A percentile compares a stretch with the other conserved stretches of the same genome.
Evolutionary conservation across 2,329 filamentous ascomycete species (phyloP).

Genomic region (Sarocladium oryzae): DNA sequence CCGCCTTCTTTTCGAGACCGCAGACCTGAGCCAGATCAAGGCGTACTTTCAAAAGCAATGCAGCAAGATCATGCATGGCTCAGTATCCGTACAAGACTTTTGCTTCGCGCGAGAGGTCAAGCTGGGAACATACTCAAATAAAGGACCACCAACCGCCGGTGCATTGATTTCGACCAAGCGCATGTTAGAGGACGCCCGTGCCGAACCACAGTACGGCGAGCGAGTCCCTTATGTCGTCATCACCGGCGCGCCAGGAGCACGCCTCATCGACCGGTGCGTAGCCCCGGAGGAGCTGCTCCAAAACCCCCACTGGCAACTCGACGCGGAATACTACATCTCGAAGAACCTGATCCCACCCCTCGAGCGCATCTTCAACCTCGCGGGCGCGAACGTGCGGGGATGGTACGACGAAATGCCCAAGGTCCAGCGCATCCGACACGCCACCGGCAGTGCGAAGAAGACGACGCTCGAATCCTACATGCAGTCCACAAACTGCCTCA

Average conservation of each 20-base stretch:
- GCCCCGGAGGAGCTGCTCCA: constrained; percentile 75
- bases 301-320: constrained; percentile 72
- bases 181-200: constrained; percentile 79
- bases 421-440: constrained; percentile 58
- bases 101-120: constrained; percentile 92
- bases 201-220: constrained; percentile 91
- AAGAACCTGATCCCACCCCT: constrained; percentile 94
- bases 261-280: constrained; percentile 84
- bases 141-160: constrained; percentile 73
- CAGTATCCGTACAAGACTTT: constrained; percentile 88
- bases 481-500: constrained; percentile 69
- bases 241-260: constrained; percentile 76
- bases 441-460: constrained; percentile 35
- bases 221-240: constrained; percentile 92
- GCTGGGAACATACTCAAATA: constrained; percentile 74
- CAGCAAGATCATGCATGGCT: constrained; percentile 82
- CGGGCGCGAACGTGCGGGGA: constrained; percentile 80
- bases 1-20: constrained; percentile 81
- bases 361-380: constrained; percentile 92
- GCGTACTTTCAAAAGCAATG: constrained; percentile 85
- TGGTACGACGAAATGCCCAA: constrained; percentile 99
- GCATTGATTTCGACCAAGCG: constrained; percentile 80
- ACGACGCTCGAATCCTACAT: constrained; percentile 94
- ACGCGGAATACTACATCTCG: constrained; percentile 93
- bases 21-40: constrained; percentile 85